phyloP scores from a whole-genome alignment of 768 basidiomycete species.

The Termitomyces sp. region DNA sequence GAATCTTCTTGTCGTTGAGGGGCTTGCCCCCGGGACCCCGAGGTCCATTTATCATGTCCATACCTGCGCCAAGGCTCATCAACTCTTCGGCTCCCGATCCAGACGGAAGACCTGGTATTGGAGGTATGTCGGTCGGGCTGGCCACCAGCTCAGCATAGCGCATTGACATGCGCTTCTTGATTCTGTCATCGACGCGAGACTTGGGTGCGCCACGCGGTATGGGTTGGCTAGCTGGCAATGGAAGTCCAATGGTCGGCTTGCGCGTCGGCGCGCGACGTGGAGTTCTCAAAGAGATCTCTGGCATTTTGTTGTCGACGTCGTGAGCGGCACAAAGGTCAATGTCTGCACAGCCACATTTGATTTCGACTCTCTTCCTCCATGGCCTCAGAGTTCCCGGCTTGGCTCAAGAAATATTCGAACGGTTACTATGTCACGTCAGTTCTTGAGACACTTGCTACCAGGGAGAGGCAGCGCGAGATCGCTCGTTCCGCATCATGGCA shows the following conservation, averaged over 20 bases:
- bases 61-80: constrained; percentile 16
- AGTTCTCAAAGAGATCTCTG: constrained; percentile 17
- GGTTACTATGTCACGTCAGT: constrained; percentile 7
- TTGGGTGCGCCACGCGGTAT: constrained; percentile 42
- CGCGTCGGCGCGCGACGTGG: constrained; percentile 20
- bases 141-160: constrained; percentile 82
- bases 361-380: not conserved
- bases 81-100: constrained; percentile 28
- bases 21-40: constrained; percentile 38
- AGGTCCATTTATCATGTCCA: constrained; percentile 34
- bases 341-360: constrained; percentile 2
- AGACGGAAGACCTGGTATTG: constrained; percentile 53
- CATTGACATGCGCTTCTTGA: constrained; percentile 95
- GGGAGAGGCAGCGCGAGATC: constrained; percentile 12
- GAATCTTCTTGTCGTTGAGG: constrained; percentile 54
- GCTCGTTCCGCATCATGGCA: constrained; percentile 6
- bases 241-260: constrained; percentile 15
- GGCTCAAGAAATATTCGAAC: constrained; percentile 11
- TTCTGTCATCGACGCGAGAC: constrained; percentile 76
- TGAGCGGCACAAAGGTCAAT: not conserved
- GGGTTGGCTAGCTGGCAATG: constrained; percentile 16
- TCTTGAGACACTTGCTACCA: constrained; percentile 4
- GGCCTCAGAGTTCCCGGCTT: not conserved
- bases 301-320: constrained; percentile 12
- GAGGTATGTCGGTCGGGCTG: constrained; percentile 60